Base-by-base conservation (phyloP, 164 flowering plant genomes). In the Umbilicus rupestris region DNA sequence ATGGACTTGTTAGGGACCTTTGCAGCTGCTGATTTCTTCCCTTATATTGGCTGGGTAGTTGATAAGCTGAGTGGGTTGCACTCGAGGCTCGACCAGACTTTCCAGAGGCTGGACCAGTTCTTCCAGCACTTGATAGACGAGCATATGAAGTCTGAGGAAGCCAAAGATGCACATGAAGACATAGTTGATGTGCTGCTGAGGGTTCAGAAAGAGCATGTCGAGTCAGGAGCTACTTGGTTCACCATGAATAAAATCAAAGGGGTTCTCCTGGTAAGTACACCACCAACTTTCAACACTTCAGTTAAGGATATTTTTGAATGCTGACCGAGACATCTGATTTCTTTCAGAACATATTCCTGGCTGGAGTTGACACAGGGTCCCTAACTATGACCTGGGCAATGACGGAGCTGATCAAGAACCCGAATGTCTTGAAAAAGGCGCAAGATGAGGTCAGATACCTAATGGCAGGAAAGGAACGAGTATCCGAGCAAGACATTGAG, bases 171-270 rank as follows among this genome's bases (percentile, higher is more conserved):
- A 10, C 58, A 70, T 2, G 74, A 79, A 59, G 76, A 79, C 64
- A 62, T 79, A 15, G 26, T 79, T 14, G 79, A 76, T 35, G 78
- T 76, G 16, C 11, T 79, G 72, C 71, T 79, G 20, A 50, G 24
- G 31, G 15, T 73, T 7, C 62, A 69, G 46, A 65, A 39, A 28
- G 69, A 71, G 1, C 57, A 62, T 12, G 19, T 26, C 15, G 69
- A 66, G 22, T 33, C 3, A 20, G 55, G 58, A 14, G 31, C 39
- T 6, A 15, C 11, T 20, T 58, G 17, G 44, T 45, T 73, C 67
- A 66, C 65, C 7, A 46, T 29, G 39, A 35, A 73, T 49, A 24
- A 68, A 28, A 73, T 69, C 19, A 77, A 77, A 50, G 79, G 58
- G 20, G 60, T 70, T 14, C 69, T 77, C 42, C 17, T 76, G 72